Percentiles rank a stretch among this genome's conserved stretches.
phyloP scores from a whole-genome alignment of 2,329 filamentous ascomycete species.

The Fusarium sp. region DNA sequence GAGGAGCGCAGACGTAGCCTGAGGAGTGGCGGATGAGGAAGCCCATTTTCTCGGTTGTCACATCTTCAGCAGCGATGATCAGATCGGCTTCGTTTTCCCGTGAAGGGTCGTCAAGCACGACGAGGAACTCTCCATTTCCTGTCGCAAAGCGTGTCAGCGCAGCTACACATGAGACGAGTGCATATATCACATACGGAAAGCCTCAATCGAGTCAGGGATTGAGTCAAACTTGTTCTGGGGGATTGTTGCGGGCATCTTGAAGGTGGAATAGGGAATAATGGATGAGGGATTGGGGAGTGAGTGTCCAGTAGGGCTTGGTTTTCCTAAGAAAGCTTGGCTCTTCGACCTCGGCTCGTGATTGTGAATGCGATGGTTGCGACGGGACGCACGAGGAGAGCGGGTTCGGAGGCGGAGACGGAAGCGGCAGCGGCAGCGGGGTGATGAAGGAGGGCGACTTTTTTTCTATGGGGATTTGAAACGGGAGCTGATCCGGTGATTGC shows the following conservation, averaged over 20 bases:
- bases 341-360: slow-evolving; percentile 37
- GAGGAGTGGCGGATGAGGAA: slow-evolving; percentile 95
- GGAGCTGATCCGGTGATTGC: slow-evolving; percentile 20
- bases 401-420: slow-evolving; percentile 38
- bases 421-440: slow-evolving; percentile 25
- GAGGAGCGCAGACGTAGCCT: slow-evolving; percentile 90
- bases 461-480: slow-evolving; percentile 4
- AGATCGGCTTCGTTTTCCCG: slow-evolving; percentile 99
- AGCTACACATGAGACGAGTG: not conserved
- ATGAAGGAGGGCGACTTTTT: slow-evolving; percentile 30
- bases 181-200: slow-evolving; percentile 65
- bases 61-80: slow-evolving; percentile 87
- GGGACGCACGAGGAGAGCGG: slow-evolving; percentile 35
- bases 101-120: slow-evolving; percentile 90
- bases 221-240: slow-evolving; percentile 68
- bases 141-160: slow-evolving; percentile 24
- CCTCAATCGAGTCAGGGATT: slow-evolving; percentile 72
- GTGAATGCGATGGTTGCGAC: slow-evolving; percentile 32
- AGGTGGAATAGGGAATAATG: not conserved
- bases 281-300: slow-evolving; percentile 2
- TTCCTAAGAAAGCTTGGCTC: slow-evolving; percentile 1
- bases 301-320: not conserved
- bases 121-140: slow-evolving; percentile 90
- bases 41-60: slow-evolving; percentile 91
- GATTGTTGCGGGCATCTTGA: slow-evolving; percentile 63